phyloP scores from a whole-genome alignment of 768 basidiomycete genomes.

The Mycena floridula region DNA sequence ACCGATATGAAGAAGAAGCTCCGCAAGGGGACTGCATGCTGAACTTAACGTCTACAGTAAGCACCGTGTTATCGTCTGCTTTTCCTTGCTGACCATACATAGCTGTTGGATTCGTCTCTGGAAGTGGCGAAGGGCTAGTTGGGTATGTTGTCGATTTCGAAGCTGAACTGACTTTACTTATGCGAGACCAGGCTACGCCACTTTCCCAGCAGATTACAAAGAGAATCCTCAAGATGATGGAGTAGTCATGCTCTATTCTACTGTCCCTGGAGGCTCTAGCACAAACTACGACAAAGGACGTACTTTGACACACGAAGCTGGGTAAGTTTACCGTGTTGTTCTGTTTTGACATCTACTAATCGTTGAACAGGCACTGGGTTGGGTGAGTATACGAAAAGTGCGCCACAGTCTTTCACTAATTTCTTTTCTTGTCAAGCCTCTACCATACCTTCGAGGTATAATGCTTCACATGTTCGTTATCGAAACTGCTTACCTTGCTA shows the following conservation, averaged over 20 bases:
- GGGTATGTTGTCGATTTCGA: slow-evolving; percentile 9
- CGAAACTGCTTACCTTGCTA: not conserved
- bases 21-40: slow-evolving; percentile 29
- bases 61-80: too few species aligned
- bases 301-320: slow-evolving; percentile 43
- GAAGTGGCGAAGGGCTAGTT: slow-evolving; percentile 15
- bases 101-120: slow-evolving; percentile 22
- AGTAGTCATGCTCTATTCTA: slow-evolving; percentile 30
- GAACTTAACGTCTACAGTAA: slow-evolving; percentile 34
- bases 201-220: slow-evolving; percentile 37
- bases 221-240: slow-evolving; percentile 35
- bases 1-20: slow-evolving; percentile 29
- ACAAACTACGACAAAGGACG: slow-evolving; percentile 35
- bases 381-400: too few species aligned
- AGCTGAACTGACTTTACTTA: too few species aligned
- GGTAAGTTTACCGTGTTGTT: too few species aligned
- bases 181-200: slow-evolving; percentile 50
- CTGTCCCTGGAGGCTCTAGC: slow-evolving; percentile 34
- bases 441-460: slow-evolving; percentile 41
- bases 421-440: slow-evolving; percentile 43
- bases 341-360: too few species aligned
- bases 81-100: too few species aligned
- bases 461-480: not conserved
- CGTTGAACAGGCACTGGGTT: too few species aligned
- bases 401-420: too few species aligned